These are phyloP conservation scores for Populus hybrid DNA, from an alignment of 441 rosid genomes.

Conservation along the genomic window DNA sequence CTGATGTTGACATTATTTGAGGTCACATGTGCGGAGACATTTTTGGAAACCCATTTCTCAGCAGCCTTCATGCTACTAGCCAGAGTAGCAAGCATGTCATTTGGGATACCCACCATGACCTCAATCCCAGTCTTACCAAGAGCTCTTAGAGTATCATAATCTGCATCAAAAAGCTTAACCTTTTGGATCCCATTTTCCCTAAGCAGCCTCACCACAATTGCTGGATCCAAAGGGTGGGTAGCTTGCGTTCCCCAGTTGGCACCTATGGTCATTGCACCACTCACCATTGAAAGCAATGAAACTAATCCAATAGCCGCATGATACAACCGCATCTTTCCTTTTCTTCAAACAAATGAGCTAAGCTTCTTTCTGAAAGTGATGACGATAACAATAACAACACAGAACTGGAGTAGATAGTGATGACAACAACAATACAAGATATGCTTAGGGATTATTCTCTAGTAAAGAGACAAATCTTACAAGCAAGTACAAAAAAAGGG, in stretches of 20 bases:
- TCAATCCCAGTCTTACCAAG: constrained; percentile 69
- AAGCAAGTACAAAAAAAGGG: neutral
- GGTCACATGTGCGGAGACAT: constrained; percentile 62
- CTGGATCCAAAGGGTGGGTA: constrained; percentile 69
- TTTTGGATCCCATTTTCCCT: constrained; percentile 66
- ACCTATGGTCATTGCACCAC: constrained; percentile 57
- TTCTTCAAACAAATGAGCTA: constrained; percentile 13
- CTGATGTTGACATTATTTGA: constrained; percentile 70
- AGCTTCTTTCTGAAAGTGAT: constrained; percentile 3
- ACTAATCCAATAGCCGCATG: constrained; percentile 23
- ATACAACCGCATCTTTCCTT: constrained; percentile 18
- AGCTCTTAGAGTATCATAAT: constrained; percentile 60
- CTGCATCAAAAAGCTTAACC: constrained; percentile 92
- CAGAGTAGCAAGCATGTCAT: constrained; percentile 69
- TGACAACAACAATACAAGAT: neutral
- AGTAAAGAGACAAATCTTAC: neutral
- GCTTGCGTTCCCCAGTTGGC: constrained; percentile 96
- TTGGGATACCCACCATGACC: constrained; percentile 97
- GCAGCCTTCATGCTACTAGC: constrained; percentile 73
- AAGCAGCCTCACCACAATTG: constrained; percentile 56
- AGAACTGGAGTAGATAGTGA: neutral
- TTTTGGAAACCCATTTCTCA: constrained; percentile 86
- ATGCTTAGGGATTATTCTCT: neutral
- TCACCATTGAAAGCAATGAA: constrained; percentile 28
- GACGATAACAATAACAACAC: no score